Evolutionary conservation across 805 yeast species (phyloP).

Genomic region (Candida endomychidarum): DNA sequence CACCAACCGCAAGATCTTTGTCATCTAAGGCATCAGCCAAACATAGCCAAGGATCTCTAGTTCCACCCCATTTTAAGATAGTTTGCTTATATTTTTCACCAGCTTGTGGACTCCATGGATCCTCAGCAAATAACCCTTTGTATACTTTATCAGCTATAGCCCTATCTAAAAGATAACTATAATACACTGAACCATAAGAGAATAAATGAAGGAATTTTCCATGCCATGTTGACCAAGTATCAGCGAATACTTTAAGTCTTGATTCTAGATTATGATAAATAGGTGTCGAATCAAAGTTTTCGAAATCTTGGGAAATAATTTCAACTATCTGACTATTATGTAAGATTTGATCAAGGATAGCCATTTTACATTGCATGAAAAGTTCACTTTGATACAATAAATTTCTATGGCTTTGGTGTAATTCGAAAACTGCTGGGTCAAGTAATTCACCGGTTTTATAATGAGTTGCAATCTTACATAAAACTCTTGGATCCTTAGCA

Average conservation of each 20-base stretch:
- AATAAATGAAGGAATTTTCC: slow-evolving; percentile 92
- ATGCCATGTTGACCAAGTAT: slow-evolving; percentile 78
- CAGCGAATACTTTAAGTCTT: slow-evolving; percentile 61
- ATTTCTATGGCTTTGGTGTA: slow-evolving; percentile 51
- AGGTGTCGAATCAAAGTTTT: slow-evolving; percentile 52
- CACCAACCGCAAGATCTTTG: slow-evolving; percentile 63
- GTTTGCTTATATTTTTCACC: slow-evolving; percentile 73
- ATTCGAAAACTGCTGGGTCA: slow-evolving; percentile 48
- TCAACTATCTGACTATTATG: slow-evolving; percentile 47
- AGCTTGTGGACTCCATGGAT: slow-evolving; percentile 70
- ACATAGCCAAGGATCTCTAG: slow-evolving; percentile 84
- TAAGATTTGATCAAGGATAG: slow-evolving; percentile 78
- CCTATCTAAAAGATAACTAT: slow-evolving; percentile 86
- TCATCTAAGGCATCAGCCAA: slow-evolving; percentile 75
- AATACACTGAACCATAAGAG: slow-evolving; percentile 92
- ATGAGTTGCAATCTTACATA: slow-evolving; percentile 72
- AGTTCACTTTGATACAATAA: slow-evolving; percentile 69
- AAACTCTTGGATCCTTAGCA: slow-evolving; percentile 76
- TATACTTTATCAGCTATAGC: slow-evolving; percentile 89
- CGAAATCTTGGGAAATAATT: slow-evolving; percentile 15
- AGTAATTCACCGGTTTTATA: slow-evolving; percentile 63
- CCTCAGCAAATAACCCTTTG: slow-evolving; percentile 63
- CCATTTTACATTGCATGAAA: slow-evolving; percentile 86
- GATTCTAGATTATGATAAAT: slow-evolving; percentile 68
- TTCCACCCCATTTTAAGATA: slow-evolving; percentile 91